A percentile compares a stretch with the other conserved stretches of the same genome.
These are phyloP conservation scores for Mimosa pudica DNA, from an alignment of 306 rosid species.

Conservation along the genomic window DNA sequence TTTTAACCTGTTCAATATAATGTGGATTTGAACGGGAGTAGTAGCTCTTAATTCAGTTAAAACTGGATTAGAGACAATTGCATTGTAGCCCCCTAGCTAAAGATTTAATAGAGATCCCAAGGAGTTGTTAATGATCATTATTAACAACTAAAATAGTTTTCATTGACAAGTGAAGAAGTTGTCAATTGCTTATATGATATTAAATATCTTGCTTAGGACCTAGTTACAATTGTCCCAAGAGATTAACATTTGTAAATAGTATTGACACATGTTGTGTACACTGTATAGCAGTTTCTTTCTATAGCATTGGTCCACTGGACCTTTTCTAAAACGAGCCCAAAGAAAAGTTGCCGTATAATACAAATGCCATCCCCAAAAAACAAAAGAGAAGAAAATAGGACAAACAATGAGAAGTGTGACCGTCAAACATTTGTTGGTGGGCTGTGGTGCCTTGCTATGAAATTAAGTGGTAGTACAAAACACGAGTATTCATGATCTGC, in stretches of 20 bases:
- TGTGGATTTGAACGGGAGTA: neutral
- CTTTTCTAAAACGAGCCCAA: neutral
- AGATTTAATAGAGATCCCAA: no score
- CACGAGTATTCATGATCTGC: neutral
- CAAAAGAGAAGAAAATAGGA: accelerated
- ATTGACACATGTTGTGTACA: neutral
- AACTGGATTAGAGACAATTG: neutral
- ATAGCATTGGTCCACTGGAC: neutral
- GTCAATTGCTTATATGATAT: no score
- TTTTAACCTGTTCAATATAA: neutral
- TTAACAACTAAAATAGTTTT: no score
- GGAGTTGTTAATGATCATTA: no score
- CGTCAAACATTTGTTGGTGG: neutral
- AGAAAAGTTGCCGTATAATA: neutral
- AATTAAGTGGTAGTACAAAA: neutral
- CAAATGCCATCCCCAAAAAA: no score
- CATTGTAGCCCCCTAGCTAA: no score
- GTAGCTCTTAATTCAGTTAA: neutral
- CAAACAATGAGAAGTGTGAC: neutral
- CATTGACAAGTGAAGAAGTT: no score
- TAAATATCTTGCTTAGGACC: no score
- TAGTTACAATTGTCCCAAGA: neutral
- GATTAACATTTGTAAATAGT: neutral
- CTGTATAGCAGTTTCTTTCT: neutral
- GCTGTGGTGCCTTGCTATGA: neutral